Evolutionary conservation across 1,284 basidiomycete species (phyloP).

Genomic region (Ustilago vetiveriae): DNA sequence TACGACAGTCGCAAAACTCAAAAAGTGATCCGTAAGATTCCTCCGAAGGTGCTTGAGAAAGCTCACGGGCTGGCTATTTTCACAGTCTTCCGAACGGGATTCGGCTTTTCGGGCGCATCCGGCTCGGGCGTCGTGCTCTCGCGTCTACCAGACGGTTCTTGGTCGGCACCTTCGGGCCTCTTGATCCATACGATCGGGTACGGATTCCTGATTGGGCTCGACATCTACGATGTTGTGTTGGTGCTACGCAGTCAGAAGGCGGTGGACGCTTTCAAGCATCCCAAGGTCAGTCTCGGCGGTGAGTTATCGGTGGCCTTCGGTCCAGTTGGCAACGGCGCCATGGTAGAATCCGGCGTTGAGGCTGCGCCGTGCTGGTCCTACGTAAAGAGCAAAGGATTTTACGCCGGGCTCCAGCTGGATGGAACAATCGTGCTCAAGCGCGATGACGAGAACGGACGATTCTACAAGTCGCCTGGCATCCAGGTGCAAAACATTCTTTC

Average conservation of each 20-base stretch:
- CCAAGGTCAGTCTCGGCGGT: constrained; percentile 64
- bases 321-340: constrained; percentile 67
- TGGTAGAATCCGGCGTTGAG: constrained; percentile 61
- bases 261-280: constrained; percentile 57
- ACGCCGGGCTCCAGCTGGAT: constrained; percentile 65
- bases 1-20: constrained; percentile 64
- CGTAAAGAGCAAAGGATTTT: constrained; percentile 66
- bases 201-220: constrained; percentile 64
- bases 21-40: constrained; percentile 64
- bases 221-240: constrained; percentile 68
- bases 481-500: constrained; percentile 44
- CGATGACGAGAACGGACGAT: constrained; percentile 58
- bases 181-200: constrained; percentile 64
- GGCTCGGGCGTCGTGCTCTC: constrained; percentile 66
- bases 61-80: constrained; percentile 64
- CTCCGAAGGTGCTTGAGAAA: constrained; percentile 51
- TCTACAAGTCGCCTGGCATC: constrained; percentile 55
- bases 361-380: constrained; percentile 64
- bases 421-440: constrained; percentile 63
- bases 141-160: constrained; percentile 61
- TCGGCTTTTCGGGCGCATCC: constrained; percentile 50
- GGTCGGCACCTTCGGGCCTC: constrained; percentile 64
- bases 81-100: constrained; percentile 64
- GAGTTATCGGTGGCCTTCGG: constrained; percentile 63
- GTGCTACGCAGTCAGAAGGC: constrained; percentile 64